These are phyloP conservation scores for Aspergillus japonicus DNA, from an alignment of 2,329 filamentous ascomycete species.

Conservation along the genomic window DNA sequence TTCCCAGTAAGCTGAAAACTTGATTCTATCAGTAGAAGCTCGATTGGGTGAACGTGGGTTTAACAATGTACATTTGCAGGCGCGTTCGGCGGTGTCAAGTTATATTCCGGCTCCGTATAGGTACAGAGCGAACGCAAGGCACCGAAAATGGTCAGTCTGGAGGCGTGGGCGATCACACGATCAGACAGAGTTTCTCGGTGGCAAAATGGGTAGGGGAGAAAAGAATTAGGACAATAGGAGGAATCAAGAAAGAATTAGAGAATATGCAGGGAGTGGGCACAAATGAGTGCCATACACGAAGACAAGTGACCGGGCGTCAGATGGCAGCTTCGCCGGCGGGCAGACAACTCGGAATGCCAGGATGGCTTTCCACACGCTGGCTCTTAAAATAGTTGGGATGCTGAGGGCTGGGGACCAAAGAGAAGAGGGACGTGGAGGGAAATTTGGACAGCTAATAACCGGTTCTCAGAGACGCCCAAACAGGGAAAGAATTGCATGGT, in stretches of 20 bases:
- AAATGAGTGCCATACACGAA: conserved; percentile 36
- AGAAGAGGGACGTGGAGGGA: conserved; percentile 11
- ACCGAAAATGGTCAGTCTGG: conserved; percentile 19
- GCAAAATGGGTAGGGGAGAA: conserved; percentile 18
- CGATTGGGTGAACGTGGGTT: conserved; percentile 29
- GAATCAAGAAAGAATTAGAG: conserved; percentile 14
- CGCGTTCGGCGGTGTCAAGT: conserved; percentile 29
- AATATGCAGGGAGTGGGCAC: conserved; percentile 23
- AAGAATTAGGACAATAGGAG: conserved; percentile 15
- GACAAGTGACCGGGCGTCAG: conserved; percentile 25
- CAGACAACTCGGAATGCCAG: conserved; percentile 29
- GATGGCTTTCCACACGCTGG: conserved; percentile 23
- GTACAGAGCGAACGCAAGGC: conserved; percentile 16
- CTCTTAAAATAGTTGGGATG: conserved; percentile 18
- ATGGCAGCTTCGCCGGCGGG: conserved; percentile 23
- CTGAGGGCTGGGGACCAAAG: conserved; percentile 17
- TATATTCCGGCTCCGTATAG: conserved; percentile 32
- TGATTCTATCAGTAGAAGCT: conserved; percentile 26
- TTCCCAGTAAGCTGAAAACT: conserved; percentile 32
- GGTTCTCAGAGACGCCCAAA: conserved; percentile 20
- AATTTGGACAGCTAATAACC: conserved; percentile 22
- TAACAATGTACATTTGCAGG: conserved; percentile 34
- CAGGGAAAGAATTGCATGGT: conserved; percentile 11
- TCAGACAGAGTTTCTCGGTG: conserved; percentile 7
- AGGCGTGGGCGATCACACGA: conserved; percentile 20